Evolutionary conservation across 2,329 filamentous ascomycete species (phyloP).

Genomic region (Trichoderma sp.): DNA sequence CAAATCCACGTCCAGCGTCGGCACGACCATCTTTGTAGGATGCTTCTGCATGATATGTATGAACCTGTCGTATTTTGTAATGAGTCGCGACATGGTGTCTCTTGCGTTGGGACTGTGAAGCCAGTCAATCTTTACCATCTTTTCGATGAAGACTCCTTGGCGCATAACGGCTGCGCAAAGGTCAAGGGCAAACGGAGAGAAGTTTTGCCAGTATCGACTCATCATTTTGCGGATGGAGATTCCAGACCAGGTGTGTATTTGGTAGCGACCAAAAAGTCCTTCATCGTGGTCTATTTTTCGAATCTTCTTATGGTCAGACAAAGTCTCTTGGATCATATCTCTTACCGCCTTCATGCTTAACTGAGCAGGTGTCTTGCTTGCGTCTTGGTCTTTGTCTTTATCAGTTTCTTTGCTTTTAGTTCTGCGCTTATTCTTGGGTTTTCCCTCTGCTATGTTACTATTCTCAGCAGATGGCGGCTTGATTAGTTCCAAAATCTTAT

Average conservation of each 20-base stretch:
- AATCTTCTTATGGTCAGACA: conserved; percentile 47
- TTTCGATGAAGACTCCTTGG: conserved; percentile 68
- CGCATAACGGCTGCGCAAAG: conserved; percentile 67
- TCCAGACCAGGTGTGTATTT: conserved; percentile 39
- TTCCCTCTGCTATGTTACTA: background rate
- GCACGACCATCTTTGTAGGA: conserved; percentile 58
- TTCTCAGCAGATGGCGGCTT: conserved; percentile 28
- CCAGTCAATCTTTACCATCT: conserved; percentile 80
- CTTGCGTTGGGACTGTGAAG: conserved; percentile 69
- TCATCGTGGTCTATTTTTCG: conserved; percentile 45
- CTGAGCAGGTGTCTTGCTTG: background rate
- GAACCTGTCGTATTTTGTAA: conserved; percentile 69
- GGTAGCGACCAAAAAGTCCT: conserved; percentile 32
- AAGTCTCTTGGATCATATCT: conserved; percentile 50
- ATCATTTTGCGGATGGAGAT: conserved; percentile 67
- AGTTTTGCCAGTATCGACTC: conserved; percentile 71
- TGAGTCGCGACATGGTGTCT: conserved; percentile 66
- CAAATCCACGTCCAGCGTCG: conserved; percentile 74
- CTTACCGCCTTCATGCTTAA: conserved; percentile 56
- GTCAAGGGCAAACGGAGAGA: conserved; percentile 66
- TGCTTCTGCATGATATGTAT: conserved; percentile 59
- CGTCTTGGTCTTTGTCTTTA: background rate
- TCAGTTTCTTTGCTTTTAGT: background rate
- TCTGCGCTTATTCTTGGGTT: background rate
- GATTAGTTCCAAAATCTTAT: conserved; percentile 48